Percentiles rank a stretch among this genome's conserved stretches.
phyloP scores from a whole-genome alignment of 2,329 filamentous ascomycete genomes.

The Myriangium duriaei region DNA sequence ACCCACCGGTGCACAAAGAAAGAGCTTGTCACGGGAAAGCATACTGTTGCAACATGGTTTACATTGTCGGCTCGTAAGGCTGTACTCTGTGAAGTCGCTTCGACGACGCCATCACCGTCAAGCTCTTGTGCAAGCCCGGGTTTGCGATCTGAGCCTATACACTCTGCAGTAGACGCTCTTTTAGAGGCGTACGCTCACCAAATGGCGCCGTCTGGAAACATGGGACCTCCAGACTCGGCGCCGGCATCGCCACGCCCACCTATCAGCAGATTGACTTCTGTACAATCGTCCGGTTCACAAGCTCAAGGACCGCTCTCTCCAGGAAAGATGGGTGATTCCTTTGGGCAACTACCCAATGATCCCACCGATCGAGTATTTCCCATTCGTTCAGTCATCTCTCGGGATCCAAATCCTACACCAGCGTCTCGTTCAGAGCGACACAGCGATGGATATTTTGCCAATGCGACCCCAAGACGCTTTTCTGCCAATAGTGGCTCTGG shows the following conservation, averaged over 20 bases:
- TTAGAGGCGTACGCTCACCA: too few species aligned
- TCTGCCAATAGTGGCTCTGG: constrained; percentile 8
- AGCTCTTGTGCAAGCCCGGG: too few species aligned
- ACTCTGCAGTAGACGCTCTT: too few species aligned
- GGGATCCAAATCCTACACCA: constrained; percentile 43
- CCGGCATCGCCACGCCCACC: neutral
- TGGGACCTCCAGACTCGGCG: neutral
- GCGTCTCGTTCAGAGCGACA: constrained; percentile 16
- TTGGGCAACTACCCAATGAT: constrained; percentile 27
- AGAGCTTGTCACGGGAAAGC: neutral
- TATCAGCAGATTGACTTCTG: neutral
- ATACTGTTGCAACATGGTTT: neutral
- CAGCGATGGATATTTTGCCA: constrained; percentile 22
- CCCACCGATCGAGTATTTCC: constrained; percentile 57
- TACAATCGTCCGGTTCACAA: neutral
- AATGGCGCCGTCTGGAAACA: neutral
- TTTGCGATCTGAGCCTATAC: too few species aligned
- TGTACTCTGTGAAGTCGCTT: too few species aligned
- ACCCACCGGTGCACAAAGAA: neutral
- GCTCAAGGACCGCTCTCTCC: neutral
- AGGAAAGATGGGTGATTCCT: neutral
- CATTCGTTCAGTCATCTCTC: constrained; percentile 66
- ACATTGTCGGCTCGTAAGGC: too few species aligned
- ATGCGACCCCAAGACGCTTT: constrained; percentile 4
- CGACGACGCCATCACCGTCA: too few species aligned